Evolutionary conservation across 257 asterid genomes (phyloP).

Genomic region (Pogostemon cablin): DNA sequence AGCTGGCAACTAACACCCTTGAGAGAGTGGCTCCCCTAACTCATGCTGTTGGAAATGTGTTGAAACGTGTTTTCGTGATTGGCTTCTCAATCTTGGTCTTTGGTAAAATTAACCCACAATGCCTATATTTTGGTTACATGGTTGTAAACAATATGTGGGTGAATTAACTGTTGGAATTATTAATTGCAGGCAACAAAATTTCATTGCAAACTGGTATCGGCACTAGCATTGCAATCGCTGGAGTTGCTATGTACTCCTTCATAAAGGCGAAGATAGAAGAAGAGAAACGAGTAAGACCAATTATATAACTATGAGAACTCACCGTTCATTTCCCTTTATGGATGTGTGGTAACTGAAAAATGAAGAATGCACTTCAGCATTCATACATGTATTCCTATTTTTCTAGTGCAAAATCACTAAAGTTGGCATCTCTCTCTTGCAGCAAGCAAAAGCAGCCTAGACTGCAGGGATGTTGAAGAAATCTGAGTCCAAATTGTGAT

Average conservation of each 20-base stretch:
- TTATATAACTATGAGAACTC: neutral
- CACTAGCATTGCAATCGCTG: constrained; percentile 85
- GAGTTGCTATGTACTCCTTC: constrained; percentile 93
- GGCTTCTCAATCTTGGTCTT: constrained; percentile 92
- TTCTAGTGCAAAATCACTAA: neutral
- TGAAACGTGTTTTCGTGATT: constrained; percentile 98
- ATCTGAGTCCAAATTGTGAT: constrained; percentile 40
- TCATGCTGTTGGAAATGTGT: constrained; percentile 97
- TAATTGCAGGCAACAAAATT: constrained; percentile 80
- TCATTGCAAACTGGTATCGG: constrained; percentile 98
- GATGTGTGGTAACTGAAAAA: neutral
- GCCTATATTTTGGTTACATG: neutral
- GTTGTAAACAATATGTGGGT: neutral
- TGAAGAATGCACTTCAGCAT: neutral
- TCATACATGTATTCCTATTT: neutral
- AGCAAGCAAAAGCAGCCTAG: constrained; percentile 82
- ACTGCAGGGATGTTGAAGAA: constrained; percentile 34
- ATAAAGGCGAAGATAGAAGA: constrained; percentile 98
- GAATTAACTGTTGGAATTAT: neutral
- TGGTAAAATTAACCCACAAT: constrained; percentile 46
- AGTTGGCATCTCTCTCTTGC: constrained; percentile 28
- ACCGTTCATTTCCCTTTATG: neutral
- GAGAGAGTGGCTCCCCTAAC: constrained; percentile 99
- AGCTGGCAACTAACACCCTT: constrained; percentile 98
- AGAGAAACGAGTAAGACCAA: constrained; percentile 87